Evolutionary conservation across 2,329 filamentous ascomycete species (phyloP), one percentile per base, ranked within the genome.

Genomic region (Fusarium pilosicola): DNA sequence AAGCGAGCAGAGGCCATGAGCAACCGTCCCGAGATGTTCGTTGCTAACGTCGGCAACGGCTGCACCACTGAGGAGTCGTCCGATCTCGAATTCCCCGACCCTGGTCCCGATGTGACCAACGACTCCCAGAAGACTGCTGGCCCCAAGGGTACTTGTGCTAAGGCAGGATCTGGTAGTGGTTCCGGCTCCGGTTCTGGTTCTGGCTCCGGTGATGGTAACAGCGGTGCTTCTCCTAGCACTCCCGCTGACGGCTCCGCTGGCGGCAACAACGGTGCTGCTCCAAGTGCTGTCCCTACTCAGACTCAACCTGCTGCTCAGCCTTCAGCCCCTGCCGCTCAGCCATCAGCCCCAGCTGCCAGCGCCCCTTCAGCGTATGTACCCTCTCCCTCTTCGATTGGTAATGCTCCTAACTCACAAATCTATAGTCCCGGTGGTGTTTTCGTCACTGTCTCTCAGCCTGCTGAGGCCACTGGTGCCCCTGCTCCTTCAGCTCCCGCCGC

Each of bases 21-120:
- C 65, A 80, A 81, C 48, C 89, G 92, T 3, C 93, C 93, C 3
- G 82, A 86, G 52, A 88, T 95, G 81, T 95, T 94, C 79, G 86
- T 92, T 59, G 92, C 91, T 82, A 95, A 95, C 80, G 82, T 94
- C 57, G 83, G 82, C 52, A 88, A 89, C 60, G 85, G 83, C 55
- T 94, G 92, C 83, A 84, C 80, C 46, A 92, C 90, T 41, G 80
- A 81, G 12, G 89, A 91, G 77, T 84, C 85, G 42, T 79, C 85
- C 51, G 89, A 93, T 67, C 85, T 93, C 41, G 78, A 86, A 74
- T 94, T 92, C 84, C 92, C 93, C 44, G 80, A 90, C 60, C 91
- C 92, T 12, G 93, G 93, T 55, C 81, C 85, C 2, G 86, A 89
- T 63, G 86, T 90, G 49, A 82, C 80, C 77, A 79, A 80, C 62